Evolutionary conservation across 371 early-diverging fungal species (phyloP).

Genomic region (Rhizopus sp.): DNA sequence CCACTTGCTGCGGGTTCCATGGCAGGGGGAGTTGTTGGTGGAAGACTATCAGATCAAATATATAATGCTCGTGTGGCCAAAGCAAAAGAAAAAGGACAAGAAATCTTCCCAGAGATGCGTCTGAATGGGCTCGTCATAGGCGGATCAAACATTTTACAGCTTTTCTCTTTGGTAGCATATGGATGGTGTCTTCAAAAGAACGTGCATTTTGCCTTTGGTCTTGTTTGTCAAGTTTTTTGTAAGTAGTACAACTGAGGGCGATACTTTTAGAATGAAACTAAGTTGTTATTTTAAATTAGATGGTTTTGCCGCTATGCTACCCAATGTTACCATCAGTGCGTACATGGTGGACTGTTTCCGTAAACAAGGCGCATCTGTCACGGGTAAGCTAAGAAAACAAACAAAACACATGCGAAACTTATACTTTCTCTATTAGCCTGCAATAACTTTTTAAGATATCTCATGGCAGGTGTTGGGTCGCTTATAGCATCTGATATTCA

Average conservation of each 20-base stretch:
- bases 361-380: conserved; percentile 43
- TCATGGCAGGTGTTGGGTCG: conserved; percentile 44
- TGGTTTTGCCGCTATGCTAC: conserved; percentile 35
- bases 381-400: conserved; percentile 21
- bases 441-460: conserved; percentile 44
- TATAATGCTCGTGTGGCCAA: conserved; percentile 28
- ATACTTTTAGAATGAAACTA: neutral
- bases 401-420: neutral
- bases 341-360: conserved; percentile 51
- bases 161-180: conserved; percentile 30
- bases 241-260: conserved; percentile 4
- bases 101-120: conserved; percentile 38
- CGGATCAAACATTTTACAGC: conserved; percentile 20
- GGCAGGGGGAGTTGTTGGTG: conserved; percentile 37
- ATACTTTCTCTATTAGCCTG: conserved; percentile 28
- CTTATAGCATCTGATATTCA: conserved; percentile 36
- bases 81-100: conserved; percentile 18
- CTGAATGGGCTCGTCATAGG: conserved; percentile 31
- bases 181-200: conserved; percentile 48
- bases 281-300: conserved; percentile 17
- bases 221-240: conserved; percentile 42
- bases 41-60: conserved; percentile 33
- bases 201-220: conserved; percentile 40
- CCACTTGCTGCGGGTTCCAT: conserved; percentile 35
- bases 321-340: conserved; percentile 38